These are phyloP conservation scores for Colletotrichum incanum DNA, from an alignment of 2,329 filamentous ascomycete genomes.

Conservation along the genomic window DNA sequence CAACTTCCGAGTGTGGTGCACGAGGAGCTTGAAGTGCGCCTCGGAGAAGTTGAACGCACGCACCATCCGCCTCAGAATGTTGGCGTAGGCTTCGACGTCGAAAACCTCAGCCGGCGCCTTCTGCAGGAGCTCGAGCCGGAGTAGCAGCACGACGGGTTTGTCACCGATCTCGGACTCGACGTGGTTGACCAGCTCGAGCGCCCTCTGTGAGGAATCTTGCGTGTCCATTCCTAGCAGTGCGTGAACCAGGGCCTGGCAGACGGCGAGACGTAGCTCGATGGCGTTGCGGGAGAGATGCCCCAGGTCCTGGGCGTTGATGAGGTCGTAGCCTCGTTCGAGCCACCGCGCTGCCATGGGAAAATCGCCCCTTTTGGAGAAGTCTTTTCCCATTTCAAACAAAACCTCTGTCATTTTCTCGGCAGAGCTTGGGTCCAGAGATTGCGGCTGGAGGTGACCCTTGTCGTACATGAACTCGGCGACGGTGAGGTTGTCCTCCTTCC, in stretches of 20 bases:
- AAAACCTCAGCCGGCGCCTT: slow-evolving; percentile 63
- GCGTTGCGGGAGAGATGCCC: slow-evolving; percentile 72
- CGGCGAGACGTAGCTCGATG: slow-evolving; percentile 75
- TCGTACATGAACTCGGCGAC: slow-evolving; percentile 84
- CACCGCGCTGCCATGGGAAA: slow-evolving; percentile 75
- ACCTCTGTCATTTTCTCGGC: slow-evolving; percentile 77
- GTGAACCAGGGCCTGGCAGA: slow-evolving; percentile 76
- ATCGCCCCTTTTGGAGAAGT: slow-evolving; percentile 67
- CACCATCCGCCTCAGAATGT: slow-evolving; percentile 75
- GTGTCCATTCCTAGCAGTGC: slow-evolving; percentile 66
- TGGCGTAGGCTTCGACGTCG: slow-evolving; percentile 63
- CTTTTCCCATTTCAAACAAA: slow-evolving; percentile 80
- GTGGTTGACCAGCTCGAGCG: slow-evolving; percentile 70
- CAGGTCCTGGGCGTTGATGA: slow-evolving; percentile 70
- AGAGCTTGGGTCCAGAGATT: slow-evolving; percentile 61
- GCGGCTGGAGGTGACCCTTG: slow-evolving; percentile 65
- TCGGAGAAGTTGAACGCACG: slow-evolving; percentile 73
- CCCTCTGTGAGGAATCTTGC: slow-evolving; percentile 63
- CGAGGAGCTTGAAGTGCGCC: slow-evolving; percentile 74
- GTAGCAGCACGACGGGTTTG: slow-evolving; percentile 75
- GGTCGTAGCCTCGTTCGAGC: slow-evolving; percentile 77
- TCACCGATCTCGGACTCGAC: slow-evolving; percentile 76
- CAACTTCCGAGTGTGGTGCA: slow-evolving; percentile 78
- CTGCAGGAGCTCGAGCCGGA: slow-evolving; percentile 78
- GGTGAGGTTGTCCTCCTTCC: slow-evolving; percentile 80